These are phyloP conservation scores for Ceratocystis eucalypticola DNA, from an alignment of 2,329 filamentous ascomycete species.

Conservation along the genomic window DNA sequence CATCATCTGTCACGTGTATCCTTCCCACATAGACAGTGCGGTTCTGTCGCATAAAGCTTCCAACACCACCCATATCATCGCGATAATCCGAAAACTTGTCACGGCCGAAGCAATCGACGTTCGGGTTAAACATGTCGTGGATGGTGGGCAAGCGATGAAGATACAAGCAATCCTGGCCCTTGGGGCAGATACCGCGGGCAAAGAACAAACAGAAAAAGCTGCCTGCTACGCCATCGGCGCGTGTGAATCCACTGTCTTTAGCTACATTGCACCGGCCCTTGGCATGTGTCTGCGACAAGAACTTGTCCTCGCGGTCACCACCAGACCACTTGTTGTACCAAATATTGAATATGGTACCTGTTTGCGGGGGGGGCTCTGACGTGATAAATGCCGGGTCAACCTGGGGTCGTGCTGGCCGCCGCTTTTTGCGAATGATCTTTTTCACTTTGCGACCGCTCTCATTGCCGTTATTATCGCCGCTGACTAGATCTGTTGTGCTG, in stretches of 20 bases:
- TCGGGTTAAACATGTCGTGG: constrained; percentile 83
- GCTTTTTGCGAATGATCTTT: constrained; percentile 89
- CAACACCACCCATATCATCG: constrained; percentile 96
- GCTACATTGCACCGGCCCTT: constrained; percentile 78
- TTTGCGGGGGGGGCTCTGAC: constrained; percentile 77
- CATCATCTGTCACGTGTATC: constrained; percentile 92
- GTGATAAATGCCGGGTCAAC: constrained; percentile 74
- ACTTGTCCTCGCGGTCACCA: constrained; percentile 86
- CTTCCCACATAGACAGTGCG: constrained; percentile 84
- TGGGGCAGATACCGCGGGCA: constrained; percentile 66
- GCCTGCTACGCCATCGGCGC: constrained; percentile 61
- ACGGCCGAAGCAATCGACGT: constrained; percentile 86
- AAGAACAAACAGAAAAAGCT: constrained; percentile 91
- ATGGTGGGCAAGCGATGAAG: constrained; percentile 77
- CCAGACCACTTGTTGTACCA: constrained; percentile 99
- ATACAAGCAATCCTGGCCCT: constrained; percentile 87
- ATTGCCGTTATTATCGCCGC: constrained; percentile 23
- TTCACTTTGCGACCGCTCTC: constrained; percentile 44
- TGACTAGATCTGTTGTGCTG: not conserved
- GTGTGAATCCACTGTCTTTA: constrained; percentile 64
- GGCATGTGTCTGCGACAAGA: constrained; percentile 68
- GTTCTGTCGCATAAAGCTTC: constrained; percentile 86
- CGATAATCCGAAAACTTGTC: constrained; percentile 89
- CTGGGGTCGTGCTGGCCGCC: constrained; percentile 76
- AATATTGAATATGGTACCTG: constrained; percentile 91